A percentile compares a stretch with the other conserved stretches of the same genome.
Conservation (phyloP, 1,139 yeast genomes). For the Pichia sp. region DNA sequence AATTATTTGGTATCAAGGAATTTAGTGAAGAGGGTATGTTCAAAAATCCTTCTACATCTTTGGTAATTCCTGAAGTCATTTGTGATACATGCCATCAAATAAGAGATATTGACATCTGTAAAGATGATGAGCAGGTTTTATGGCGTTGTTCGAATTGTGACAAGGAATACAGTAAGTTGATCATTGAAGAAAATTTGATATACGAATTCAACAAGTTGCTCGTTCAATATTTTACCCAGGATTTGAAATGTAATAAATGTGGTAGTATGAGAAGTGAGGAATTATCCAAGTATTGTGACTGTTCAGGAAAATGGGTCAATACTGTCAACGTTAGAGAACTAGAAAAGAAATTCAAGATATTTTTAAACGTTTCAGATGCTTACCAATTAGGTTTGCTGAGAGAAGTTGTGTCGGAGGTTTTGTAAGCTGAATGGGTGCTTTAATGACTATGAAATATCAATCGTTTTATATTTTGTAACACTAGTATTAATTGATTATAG, state of each 20-base stretch:
- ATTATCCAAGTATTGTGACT: slow-evolving; percentile 70
- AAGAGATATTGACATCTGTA: slow-evolving; percentile 78
- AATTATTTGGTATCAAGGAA: slow-evolving; percentile 74
- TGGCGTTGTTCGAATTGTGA: slow-evolving; percentile 74
- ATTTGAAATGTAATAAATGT: slow-evolving; percentile 76
- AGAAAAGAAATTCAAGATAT: slow-evolving; percentile 43
- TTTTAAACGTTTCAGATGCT: slow-evolving; percentile 53
- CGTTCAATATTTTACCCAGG: slow-evolving; percentile 71
- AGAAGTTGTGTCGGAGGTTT: slow-evolving; percentile 32
- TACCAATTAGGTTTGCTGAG: slow-evolving; percentile 59
- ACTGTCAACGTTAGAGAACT: slow-evolving; percentile 48
- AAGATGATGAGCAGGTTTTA: slow-evolving; percentile 45
- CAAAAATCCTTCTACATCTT: slow-evolving; percentile 66
- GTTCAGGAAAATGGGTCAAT: slow-evolving; percentile 83
- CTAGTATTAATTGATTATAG: neutral
- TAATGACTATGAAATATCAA: neutral
- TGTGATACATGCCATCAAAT: slow-evolving; percentile 78
- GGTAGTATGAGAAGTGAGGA: slow-evolving; percentile 61
- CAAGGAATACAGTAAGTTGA: slow-evolving; percentile 57
- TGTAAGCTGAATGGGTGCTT: neutral
- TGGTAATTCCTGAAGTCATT: slow-evolving; percentile 61
- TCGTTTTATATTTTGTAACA: neutral
- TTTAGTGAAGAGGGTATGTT: slow-evolving; percentile 78
- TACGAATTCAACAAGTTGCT: slow-evolving; percentile 54
- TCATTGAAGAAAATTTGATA: slow-evolving; percentile 75